Percentiles rank a stretch among this genome's conserved stretches.
Evolutionary conservation across 306 rosid genomes (phyloP).

Genomic region (Gynostemma pentaphyllum): DNA sequence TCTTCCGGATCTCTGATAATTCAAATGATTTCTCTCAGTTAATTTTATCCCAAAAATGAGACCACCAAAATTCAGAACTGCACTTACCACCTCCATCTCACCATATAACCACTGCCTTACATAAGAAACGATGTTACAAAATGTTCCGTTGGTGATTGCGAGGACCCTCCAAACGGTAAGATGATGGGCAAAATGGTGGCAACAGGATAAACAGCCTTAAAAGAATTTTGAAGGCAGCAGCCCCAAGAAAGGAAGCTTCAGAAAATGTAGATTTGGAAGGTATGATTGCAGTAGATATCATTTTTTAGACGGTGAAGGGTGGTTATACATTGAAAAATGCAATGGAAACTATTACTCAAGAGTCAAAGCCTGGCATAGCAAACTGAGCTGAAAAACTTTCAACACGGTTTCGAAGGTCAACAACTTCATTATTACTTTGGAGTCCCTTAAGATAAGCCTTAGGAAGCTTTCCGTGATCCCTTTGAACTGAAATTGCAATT

Average conservation of each 20-base stretch:
- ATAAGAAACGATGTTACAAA: not conserved
- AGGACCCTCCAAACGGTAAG: not conserved
- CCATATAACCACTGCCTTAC: not conserved
- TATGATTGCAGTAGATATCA: not conserved
- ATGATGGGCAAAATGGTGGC: not conserved
- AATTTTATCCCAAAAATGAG: conserved; percentile 1
- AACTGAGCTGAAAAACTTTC: conserved; percentile 79
- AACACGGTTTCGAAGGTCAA: conserved; percentile 62
- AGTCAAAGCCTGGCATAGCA: conserved; percentile 79
- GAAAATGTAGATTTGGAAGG: not conserved
- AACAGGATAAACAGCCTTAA: not conserved
- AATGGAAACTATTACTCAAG: conserved; percentile 21
- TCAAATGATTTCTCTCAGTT: not conserved
- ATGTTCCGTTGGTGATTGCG: not conserved
- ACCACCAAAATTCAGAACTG: conserved; percentile 1
- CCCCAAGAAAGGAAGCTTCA: not conserved
- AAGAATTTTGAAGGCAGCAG: not conserved
- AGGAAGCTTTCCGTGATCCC: conserved; percentile 62
- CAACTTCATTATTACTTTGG: conserved; percentile 54
- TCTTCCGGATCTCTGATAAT: conserved; percentile 5
- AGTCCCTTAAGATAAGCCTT: conserved; percentile 37
- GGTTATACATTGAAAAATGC: conserved; percentile 6
- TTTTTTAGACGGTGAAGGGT: not conserved
- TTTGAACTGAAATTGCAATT: conserved; percentile 48
- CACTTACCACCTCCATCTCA: not conserved